A percentile compares a stretch with the other conserved stretches of the same genome.
Conservation (phyloP, 345 rosid species). For the Acer yangbiense region DNA sequence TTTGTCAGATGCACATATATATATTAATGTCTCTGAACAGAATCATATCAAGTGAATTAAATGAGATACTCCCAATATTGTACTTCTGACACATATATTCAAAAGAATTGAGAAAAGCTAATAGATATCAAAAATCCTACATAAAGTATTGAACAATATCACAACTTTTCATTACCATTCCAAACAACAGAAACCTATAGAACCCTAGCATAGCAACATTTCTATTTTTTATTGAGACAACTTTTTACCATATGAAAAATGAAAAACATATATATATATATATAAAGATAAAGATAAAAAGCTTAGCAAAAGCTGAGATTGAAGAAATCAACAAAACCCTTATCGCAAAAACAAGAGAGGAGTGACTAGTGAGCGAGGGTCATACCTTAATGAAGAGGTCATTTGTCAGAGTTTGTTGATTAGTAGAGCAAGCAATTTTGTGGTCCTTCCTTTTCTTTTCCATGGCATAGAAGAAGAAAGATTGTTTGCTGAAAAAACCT, state of each 20-base stretch:
- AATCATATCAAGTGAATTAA: not conserved
- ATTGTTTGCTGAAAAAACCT: not conserved
- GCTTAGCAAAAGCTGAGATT: not conserved
- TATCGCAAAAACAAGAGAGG: not conserved
- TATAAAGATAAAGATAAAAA: too few relatives aligned
- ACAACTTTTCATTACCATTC: not conserved
- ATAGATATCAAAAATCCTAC: not conserved
- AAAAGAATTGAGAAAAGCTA: not conserved
- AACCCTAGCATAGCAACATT: not conserved
- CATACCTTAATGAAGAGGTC: conserved; percentile 23
- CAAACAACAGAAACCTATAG: not conserved
- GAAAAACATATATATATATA: too few relatives aligned
- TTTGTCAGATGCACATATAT: too few relatives aligned
- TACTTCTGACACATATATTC: not conserved
- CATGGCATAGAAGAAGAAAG: conserved; percentile 21
- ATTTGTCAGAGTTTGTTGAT: conserved; percentile 26
- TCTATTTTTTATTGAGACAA: not conserved
- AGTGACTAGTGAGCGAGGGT: not conserved
- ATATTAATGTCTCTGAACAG: not conserved
- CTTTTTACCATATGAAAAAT: too few relatives aligned
- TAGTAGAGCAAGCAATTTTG: conserved; percentile 13
- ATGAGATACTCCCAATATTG: not conserved
- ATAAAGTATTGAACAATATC: not conserved
- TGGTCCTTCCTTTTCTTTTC: conserved; percentile 30
- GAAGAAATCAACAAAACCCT: not conserved